Evolutionary conservation across 768 basidiomycete genomes (phyloP).

Genomic region (Leucosporidium creatinivorum): DNA sequence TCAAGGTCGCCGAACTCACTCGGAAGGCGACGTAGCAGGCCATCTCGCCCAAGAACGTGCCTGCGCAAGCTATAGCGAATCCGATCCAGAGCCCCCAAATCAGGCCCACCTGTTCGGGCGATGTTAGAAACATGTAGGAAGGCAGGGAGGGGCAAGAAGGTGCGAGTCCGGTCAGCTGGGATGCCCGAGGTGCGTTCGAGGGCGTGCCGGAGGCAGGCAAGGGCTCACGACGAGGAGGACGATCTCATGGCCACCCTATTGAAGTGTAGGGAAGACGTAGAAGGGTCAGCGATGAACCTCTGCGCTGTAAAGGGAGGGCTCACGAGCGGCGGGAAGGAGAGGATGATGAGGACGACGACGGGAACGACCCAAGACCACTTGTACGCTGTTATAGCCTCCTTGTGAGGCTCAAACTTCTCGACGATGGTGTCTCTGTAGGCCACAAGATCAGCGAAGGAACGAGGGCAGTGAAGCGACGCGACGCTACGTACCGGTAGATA

Average conservation of each 20-base stretch:
- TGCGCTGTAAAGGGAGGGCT: neutral
- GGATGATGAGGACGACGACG: constrained; percentile 20
- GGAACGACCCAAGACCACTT: constrained; percentile 25
- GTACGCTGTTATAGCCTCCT: constrained; percentile 15
- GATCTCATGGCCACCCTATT: neutral
- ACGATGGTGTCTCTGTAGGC: constrained; percentile 15
- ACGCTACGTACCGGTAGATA: constrained; percentile 7
- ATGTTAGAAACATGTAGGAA: neutral
- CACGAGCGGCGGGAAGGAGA: constrained; percentile 7
- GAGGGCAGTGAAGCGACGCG: too few species aligned
- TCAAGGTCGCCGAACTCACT: too few species aligned
- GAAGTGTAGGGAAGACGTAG: too few species aligned
- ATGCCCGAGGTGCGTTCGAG: too few species aligned
- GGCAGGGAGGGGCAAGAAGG: neutral
- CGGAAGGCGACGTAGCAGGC: constrained; percentile 26
- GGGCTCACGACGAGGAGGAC: neutral
- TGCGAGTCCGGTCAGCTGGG: neutral
- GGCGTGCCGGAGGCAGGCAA: neutral
- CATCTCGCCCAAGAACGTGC: constrained; percentile 20
- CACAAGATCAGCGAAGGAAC: too few species aligned
- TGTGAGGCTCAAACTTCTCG: constrained; percentile 26
- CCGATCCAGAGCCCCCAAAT: constrained; percentile 31
- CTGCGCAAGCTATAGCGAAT: constrained; percentile 9
- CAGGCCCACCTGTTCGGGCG: constrained; percentile 15
- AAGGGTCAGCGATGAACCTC: neutral